Evolutionary conservation across 2,329 filamentous ascomycete species (phyloP), one percentile per base, ranked within the genome.

Genomic region (Fusarium illudens): DNA sequence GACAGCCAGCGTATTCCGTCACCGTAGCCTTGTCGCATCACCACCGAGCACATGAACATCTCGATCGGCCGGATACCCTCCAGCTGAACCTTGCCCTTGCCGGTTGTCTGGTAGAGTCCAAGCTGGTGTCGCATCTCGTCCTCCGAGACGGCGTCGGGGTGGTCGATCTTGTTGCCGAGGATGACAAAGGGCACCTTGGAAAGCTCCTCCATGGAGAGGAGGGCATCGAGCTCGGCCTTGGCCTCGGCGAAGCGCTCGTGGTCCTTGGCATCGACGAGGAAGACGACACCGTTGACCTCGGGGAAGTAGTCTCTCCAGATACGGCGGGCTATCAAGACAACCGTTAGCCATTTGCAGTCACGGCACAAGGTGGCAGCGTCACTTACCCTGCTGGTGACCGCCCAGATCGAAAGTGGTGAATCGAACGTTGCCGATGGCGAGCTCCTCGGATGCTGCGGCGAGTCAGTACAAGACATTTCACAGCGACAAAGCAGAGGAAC

Each of bases 121-220:
- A 99, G 86, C 80, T 94, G 92, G 79, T 95, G 91, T 80, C 96
- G 89, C 77, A 98, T 87, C 84, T 97, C 93, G 75, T 98, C 95
- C 86, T 99, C 96, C 71, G 92, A 95, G 57, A 98, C 90, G 67
- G 96, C 96, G 73, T 96, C 92, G 56, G 94, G 94, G 84, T 98
- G 94, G 81, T 99, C 96, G 80, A 99, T 99, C 89, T 99, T 99
- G 89, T 99, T 99, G 75, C 96, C 96, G 68, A 99, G 89, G 74
- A 99, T 89, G 65, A 98, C 89, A 81, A 98, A 98, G 57, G 96
- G 96, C 9, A 97, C 96, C 86, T 97, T 97, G 79, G 89, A 85
- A 36, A 99, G 89, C 79, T 98, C 95, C 83, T 99, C 96, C 95
- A 99, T 97, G 67, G 92, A 90, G 72, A 99, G 87, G 54, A 98